These are phyloP conservation scores for Allomyces javanicus DNA, from an alignment of 192 early-diverging fungal species.

Conservation along the genomic window DNA sequence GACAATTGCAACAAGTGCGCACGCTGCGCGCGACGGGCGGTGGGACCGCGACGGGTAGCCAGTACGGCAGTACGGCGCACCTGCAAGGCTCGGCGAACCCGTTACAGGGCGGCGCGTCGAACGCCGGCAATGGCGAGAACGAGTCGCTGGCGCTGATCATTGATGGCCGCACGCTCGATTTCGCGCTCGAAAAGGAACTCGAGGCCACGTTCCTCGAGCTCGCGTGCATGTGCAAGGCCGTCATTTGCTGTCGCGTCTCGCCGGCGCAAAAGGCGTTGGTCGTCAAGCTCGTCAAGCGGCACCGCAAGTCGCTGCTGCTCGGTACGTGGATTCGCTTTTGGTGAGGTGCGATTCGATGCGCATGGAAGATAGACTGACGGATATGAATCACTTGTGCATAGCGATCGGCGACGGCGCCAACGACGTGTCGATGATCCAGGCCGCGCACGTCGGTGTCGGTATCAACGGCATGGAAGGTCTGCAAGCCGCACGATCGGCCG, in stretches of 20 bases:
- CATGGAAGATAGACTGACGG: too few relatives aligned
- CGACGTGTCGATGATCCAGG: constrained; percentile 98
- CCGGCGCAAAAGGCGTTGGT: constrained; percentile 96
- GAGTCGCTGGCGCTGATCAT: constrained; percentile 82
- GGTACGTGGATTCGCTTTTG: too few relatives aligned
- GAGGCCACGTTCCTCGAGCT: constrained; percentile 69
- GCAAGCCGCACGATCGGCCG: constrained; percentile 87
- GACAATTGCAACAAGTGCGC: background rate
- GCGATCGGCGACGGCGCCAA: constrained; percentile 99
- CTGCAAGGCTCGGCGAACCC: too few relatives aligned
- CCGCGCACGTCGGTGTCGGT: constrained; percentile 92
- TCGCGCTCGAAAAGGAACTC: constrained; percentile 75
- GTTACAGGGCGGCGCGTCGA: background rate
- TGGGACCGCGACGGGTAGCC: too few relatives aligned
- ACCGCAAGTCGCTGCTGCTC: constrained; percentile 66
- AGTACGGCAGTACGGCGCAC: too few relatives aligned
- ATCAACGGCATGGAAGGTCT: constrained; percentile 91
- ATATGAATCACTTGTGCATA: too few relatives aligned
- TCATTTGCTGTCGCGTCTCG: constrained; percentile 97
- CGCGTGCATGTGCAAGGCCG: constrained; percentile 81
- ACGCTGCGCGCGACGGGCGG: background rate
- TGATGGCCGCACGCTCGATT: constrained; percentile 81
- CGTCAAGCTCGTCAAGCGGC: constrained; percentile 91
- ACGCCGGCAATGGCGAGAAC: constrained; percentile 11
- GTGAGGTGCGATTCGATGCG: too few relatives aligned